Evolutionary conservation across 148 eudicot species (phyloP).

Genomic region (Vaccinium corymbosum): DNA sequence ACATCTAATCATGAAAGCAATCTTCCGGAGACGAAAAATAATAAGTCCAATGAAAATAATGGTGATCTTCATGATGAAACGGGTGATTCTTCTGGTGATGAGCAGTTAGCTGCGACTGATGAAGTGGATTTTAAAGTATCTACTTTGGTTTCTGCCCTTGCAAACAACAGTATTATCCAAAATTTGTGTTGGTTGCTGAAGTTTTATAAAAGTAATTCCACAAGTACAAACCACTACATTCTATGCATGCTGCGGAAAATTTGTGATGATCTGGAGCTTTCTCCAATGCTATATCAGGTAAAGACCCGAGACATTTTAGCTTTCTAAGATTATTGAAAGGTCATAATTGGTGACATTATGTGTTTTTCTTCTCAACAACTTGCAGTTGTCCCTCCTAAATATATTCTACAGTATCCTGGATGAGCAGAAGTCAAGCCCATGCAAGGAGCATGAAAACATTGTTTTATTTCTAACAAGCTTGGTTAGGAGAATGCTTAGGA

Average conservation of each 20-base stretch:
- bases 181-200: conserved; percentile 89
- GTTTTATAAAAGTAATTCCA: conserved; percentile 75
- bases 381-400: conserved; percentile 76
- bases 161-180: conserved; percentile 49
- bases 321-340: conserved; percentile 5
- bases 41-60: conserved; percentile 30
- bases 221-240: conserved; percentile 77
- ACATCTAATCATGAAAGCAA: conserved; percentile 23
- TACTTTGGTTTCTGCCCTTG: conserved; percentile 69
- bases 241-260: conserved; percentile 66
- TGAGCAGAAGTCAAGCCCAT: conserved; percentile 78
- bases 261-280: conserved; percentile 88
- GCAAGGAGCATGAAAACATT: conserved; percentile 67
- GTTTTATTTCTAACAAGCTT: conserved; percentile 67
- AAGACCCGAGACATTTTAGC: neutral
- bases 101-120: conserved; percentile 45
- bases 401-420: conserved; percentile 74
- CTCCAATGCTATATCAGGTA: conserved; percentile 99
- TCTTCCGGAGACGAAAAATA: conserved; percentile 30
- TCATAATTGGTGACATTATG: conserved; percentile 18
- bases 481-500: conserved; percentile 85
- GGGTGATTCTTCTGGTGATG: conserved; percentile 72
- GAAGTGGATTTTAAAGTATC: conserved; percentile 87
- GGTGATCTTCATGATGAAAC: conserved; percentile 35
- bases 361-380: conserved; percentile 19